phyloP scores from a whole-genome alignment of 1,139 yeast species.

The Blastobotrys apis region DNA sequence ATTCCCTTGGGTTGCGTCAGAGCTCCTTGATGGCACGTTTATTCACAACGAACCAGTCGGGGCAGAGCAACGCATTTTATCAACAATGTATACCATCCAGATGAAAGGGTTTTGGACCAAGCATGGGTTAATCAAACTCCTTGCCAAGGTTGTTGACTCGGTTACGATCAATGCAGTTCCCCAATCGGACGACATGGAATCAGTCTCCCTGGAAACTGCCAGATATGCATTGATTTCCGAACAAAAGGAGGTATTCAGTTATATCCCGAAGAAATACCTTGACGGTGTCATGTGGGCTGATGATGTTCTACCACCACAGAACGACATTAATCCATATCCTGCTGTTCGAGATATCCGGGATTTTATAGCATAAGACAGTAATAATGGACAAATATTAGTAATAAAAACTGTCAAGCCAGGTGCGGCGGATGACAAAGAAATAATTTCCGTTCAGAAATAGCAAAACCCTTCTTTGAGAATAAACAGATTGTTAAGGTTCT shows the following conservation, averaged over 20 bases:
- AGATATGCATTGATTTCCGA: constrained; percentile 29
- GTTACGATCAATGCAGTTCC: constrained; percentile 16
- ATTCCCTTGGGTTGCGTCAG: constrained; percentile 59
- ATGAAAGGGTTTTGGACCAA: constrained; percentile 27
- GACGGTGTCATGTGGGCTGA: constrained; percentile 25
- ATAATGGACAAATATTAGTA: too few relatives aligned
- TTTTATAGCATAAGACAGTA: too few relatives aligned
- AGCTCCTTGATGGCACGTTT: constrained; percentile 35
- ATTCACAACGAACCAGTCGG: constrained; percentile 1
- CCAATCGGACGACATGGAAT: constrained; percentile 11
- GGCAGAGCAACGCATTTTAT: constrained; percentile 13
- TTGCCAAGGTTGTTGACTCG: constrained; percentile 17
- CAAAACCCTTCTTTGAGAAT: too few relatives aligned
- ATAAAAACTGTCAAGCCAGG: too few relatives aligned
- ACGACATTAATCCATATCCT: constrained; percentile 17
- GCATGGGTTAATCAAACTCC: constrained; percentile 18
- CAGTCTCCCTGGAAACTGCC: constrained; percentile 24
- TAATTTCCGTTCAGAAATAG: too few relatives aligned
- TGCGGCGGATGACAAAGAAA: too few relatives aligned
- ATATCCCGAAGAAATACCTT: constrained; percentile 23
- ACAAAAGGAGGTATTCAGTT: constrained; percentile 23
- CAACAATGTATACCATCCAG: constrained; percentile 26
- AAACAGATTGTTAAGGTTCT: too few relatives aligned
- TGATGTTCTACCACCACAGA: constrained; percentile 27
- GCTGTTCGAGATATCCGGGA: constrained; percentile 9